phyloP scores from a whole-genome alignment of 495 filamentous ascomycete genomes.

The Bryoglossum gracile region DNA sequence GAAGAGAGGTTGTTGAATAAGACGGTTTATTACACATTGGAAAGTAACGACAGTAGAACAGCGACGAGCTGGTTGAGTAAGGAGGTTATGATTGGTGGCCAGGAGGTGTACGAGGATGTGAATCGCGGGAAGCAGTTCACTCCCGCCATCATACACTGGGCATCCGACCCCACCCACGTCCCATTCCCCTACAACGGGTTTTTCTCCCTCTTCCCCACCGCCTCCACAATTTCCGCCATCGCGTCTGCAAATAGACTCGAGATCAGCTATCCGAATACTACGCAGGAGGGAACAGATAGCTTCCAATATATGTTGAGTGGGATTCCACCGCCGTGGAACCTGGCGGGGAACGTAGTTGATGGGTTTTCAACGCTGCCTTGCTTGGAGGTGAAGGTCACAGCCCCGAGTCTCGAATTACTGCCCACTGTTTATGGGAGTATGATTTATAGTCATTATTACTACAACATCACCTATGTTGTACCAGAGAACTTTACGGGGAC shows the following conservation, averaged over 20 bases:
- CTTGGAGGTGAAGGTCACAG: constrained; percentile 22
- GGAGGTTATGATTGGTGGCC: constrained; percentile 27
- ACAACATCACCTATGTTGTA: constrained; percentile 29
- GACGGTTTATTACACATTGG: constrained; percentile 22
- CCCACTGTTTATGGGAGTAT: constrained; percentile 24
- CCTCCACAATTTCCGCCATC: constrained; percentile 23
- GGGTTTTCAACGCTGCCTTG: constrained; percentile 20
- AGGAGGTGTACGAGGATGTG: constrained; percentile 23
- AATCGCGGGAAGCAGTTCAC: constrained; percentile 25
- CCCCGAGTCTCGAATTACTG: constrained; percentile 19
- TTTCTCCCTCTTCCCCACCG: constrained; percentile 27
- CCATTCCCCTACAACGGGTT: constrained; percentile 27
- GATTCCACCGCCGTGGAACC: constrained; percentile 25
- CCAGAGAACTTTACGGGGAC: constrained; percentile 21
- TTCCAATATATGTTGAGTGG: constrained; percentile 26
- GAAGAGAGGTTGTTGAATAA: constrained; percentile 25
- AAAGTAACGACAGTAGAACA: constrained; percentile 17
- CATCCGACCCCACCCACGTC: constrained; percentile 24
- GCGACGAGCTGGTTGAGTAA: constrained; percentile 28
- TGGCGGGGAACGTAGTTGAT: constrained; percentile 11
- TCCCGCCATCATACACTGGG: constrained; percentile 30
- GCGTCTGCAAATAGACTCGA: constrained; percentile 22
- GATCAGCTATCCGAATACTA: constrained; percentile 27
- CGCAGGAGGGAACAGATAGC: constrained; percentile 26
- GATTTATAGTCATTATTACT: constrained; percentile 26